These are phyloP conservation scores for Wickerhamomyces tratensis DNA, from an alignment of 805 yeast genomes.

Conservation along the genomic window DNA sequence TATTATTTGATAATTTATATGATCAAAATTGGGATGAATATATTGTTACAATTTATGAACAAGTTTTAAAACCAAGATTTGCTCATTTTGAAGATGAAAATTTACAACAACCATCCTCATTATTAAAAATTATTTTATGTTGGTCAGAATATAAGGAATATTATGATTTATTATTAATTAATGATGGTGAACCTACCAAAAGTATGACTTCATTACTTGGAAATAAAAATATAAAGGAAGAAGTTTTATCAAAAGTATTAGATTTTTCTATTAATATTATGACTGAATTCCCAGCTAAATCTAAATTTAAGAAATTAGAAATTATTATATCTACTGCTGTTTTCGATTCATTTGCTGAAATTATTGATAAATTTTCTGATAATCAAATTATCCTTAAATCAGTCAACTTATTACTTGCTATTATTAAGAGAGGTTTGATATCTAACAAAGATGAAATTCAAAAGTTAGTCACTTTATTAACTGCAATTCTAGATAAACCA, in stretches of 20 bases:
- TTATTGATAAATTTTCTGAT: slow-evolving; percentile 29
- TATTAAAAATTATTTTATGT: slow-evolving; percentile 53
- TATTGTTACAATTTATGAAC: slow-evolving; percentile 38
- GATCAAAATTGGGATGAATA: slow-evolving; percentile 48
- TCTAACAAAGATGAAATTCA: slow-evolving; percentile 43
- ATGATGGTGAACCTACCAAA: slow-evolving; percentile 41
- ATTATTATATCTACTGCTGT: slow-evolving; percentile 51
- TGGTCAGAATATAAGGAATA: slow-evolving; percentile 44
- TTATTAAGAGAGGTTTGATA: slow-evolving; percentile 50
- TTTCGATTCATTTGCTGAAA: slow-evolving; percentile 37
- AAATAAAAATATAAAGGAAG: slow-evolving; percentile 51
- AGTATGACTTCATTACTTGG: slow-evolving; percentile 48
- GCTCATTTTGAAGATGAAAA: slow-evolving; percentile 64
- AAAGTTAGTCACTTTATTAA: slow-evolving; percentile 45
- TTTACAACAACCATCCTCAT: slow-evolving; percentile 72
- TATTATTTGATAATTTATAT: slow-evolving; percentile 45
- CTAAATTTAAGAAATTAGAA: slow-evolving; percentile 38
- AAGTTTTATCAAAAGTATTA: slow-evolving; percentile 48
- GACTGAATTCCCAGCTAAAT: slow-evolving; percentile 27
- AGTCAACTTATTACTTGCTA: slow-evolving; percentile 36
- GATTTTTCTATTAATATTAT: slow-evolving; percentile 43
- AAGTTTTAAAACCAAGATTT: slow-evolving; percentile 57
- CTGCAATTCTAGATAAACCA: slow-evolving; percentile 52
- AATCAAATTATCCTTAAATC: slow-evolving; percentile 42
- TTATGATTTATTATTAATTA: slow-evolving; percentile 41